phyloP scores from a whole-genome alignment of 2,329 filamentous ascomycete genomes.

The Fusarium sarcochroum region DNA sequence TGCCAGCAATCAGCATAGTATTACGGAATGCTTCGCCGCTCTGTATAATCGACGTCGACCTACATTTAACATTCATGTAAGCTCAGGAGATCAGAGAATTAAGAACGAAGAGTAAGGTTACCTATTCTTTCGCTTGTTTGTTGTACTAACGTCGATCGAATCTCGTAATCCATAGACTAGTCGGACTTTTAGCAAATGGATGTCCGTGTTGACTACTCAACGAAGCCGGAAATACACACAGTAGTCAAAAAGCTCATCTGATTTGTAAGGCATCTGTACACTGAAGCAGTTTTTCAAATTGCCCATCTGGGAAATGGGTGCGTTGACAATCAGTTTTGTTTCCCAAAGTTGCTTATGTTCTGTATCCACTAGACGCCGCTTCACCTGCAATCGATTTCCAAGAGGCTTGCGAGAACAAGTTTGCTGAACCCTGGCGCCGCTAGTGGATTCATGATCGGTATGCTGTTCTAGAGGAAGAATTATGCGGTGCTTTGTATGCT shows the following conservation, averaged over 20 bases:
- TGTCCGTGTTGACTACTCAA: no score
- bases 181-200: neutral
- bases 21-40: constrained; percentile 32
- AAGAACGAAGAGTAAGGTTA: neutral
- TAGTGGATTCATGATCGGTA: no score
- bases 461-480: no score
- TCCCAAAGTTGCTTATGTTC: no score
- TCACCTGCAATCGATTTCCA: no score
- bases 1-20: constrained; percentile 36
- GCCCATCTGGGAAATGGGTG: no score
- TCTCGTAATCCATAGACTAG: constrained; percentile 1
- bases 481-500: no score
- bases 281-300: no score
- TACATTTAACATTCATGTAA: neutral
- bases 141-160: neutral
- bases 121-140: constrained; percentile 7
- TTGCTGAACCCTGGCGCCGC: no score
- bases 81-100: neutral
- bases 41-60: constrained; percentile 25
- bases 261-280: constrained; percentile 34
- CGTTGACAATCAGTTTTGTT: no score
- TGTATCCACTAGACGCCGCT: no score
- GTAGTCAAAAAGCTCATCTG: constrained; percentile 40
- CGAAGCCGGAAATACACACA: constrained; percentile 15
- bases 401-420: no score